Evolutionary conservation across 148 eudicot genomes (phyloP), one percentile per base, ranked within the genome.

Genomic region (Limonium bicolor): DNA sequence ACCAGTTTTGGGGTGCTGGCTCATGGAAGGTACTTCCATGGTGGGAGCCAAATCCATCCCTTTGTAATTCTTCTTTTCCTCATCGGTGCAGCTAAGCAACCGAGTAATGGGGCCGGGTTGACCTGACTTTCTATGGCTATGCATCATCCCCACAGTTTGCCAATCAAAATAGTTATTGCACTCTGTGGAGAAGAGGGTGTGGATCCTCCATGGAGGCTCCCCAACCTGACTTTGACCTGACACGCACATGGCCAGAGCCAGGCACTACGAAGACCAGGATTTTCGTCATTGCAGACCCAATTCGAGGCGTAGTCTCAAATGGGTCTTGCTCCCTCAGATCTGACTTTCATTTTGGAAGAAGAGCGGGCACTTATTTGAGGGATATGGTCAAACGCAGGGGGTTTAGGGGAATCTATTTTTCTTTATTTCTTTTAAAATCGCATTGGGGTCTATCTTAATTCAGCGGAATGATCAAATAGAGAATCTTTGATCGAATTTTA

Each of bases 31-130:
- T n/a, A 90, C 99, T 51, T 70, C 82, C 67, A 90, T 35, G 14
- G 99, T 90, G 12, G 99, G 99, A 61, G 95, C 99, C 72, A 90
- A 81, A 27, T 84, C 58, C 65, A 75, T 75, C 37, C 99, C 99
- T 31, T 22, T 59, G 46, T 90, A 90, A 7, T 16, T 50, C 63
- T 49, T 61, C 72, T 46, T 85, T 71, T 75, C 72, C 35, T 85
- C 80, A 5, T 80, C 95, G 2, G 99, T 90, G 42, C 99, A 90
- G 55, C 99, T 90, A 21, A 90, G 78, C n/a, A 90, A 61, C 11
- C 99, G 69, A 59, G 99, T 90, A 8, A 90, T 65, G 37, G 87
- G 85, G 26, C 99, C 99, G 50, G 85, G 85, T 41, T 90, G 99
- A 7, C 55, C 55, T 41, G 99, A 76, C 52, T 85, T 90, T 43